Percentiles rank a stretch among this genome's conserved stretches.
Evolutionary conservation across 352 stramenopile genomes (phyloP).

Genomic region (Pythium dissotocum): DNA sequence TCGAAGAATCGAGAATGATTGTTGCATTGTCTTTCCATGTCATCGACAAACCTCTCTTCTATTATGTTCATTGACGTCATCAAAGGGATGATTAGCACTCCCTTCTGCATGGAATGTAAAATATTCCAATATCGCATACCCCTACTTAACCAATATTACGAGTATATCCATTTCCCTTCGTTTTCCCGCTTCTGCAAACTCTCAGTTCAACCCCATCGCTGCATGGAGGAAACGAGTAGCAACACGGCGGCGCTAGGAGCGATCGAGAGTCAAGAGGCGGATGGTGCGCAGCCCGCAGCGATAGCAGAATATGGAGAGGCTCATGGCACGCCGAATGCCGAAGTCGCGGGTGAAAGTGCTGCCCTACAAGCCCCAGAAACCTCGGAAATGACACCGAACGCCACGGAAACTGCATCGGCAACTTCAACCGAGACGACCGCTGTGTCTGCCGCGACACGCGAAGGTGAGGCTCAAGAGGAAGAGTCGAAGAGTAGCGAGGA

Average conservation of each 20-base stretch:
- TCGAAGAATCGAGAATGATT: constrained; percentile 29
- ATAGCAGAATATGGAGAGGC: not conserved
- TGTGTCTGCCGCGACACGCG: not conserved
- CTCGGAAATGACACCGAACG: not conserved
- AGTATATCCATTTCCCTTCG: not conserved
- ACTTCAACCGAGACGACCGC: not conserved
- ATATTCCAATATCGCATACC: not conserved
- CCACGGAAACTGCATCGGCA: not conserved
- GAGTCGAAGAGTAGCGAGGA: not conserved
- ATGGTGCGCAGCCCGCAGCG: constrained; percentile 5
- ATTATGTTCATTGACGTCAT: not conserved
- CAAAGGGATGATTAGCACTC: no score
- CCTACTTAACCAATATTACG: not conserved
- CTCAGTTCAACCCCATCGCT: not conserved
- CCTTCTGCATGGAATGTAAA: not conserved
- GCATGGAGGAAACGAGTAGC: constrained; percentile 13
- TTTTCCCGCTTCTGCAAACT: not conserved
- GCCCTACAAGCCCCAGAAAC: not conserved
- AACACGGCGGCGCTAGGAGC: constrained; percentile 20
- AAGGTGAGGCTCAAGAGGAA: constrained; percentile 3
- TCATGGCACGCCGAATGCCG: not conserved
- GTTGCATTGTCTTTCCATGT: not conserved
- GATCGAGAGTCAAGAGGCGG: constrained; percentile 17
- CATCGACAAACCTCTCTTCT: not conserved
- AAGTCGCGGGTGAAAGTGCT: not conserved